Percentiles rank a stretch among this genome's conserved stretches.
Conservation (phyloP, 306 rosid genomes). For the Echinosophora koreensis region DNA sequence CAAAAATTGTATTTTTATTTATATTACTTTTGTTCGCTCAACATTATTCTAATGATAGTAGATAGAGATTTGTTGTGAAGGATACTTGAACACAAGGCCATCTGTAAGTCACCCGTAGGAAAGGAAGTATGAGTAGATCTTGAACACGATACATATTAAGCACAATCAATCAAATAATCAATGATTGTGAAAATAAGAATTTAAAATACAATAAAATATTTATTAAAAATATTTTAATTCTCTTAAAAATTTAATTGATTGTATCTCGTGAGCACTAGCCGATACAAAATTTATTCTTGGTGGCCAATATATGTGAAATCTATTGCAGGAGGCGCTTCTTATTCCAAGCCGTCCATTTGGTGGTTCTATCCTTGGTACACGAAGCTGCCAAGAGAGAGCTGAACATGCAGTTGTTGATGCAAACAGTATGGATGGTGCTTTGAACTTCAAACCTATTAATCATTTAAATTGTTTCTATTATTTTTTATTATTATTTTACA, state of each 20-base stretch:
- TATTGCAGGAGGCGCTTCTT: slow-evolving; percentile 56
- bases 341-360: slow-evolving; percentile 59
- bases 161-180: too few relatives aligned
- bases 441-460: not conserved
- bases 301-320: not conserved
- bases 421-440: not conserved
- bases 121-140: not conserved
- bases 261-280: too few relatives aligned
- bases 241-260: too few relatives aligned
- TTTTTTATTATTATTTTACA: not conserved
- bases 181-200: too few relatives aligned
- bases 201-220: too few relatives aligned
- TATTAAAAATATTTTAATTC: too few relatives aligned
- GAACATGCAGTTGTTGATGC: not conserved
- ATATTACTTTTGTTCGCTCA: too few relatives aligned
- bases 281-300: too few relatives aligned
- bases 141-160: too few relatives aligned
- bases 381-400: slow-evolving; percentile 4
- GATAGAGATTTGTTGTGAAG: not conserved
- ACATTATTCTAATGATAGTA: too few relatives aligned
- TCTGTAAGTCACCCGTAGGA: not conserved
- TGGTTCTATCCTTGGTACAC: slow-evolving; percentile 19
- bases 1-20: too few relatives aligned
- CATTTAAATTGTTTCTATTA: too few relatives aligned
- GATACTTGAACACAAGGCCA: not conserved